A percentile compares a stretch with the other conserved stretches of the same genome.
phyloP scores from a whole-genome alignment of 1,284 basidiomycete genomes.

The Agaricales sp. region DNA sequence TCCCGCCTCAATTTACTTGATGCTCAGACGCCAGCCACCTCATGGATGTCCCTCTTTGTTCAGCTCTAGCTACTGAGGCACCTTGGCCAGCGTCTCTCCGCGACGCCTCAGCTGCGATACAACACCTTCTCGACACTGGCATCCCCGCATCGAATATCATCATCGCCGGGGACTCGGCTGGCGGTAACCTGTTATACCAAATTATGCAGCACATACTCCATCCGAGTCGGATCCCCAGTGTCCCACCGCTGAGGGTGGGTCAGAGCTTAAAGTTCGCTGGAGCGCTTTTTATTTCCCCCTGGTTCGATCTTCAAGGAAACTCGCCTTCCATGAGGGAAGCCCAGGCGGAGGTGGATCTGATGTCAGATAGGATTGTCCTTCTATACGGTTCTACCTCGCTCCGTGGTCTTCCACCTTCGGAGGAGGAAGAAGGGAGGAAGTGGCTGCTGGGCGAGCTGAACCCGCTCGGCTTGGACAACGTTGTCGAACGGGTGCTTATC shows the following conservation, averaged over 20 bases:
- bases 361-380: neutral
- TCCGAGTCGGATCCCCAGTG: neutral
- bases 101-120: neutral
- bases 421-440: neutral
- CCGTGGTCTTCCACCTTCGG: neutral
- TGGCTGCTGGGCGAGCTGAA: neutral
- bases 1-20: neutral
- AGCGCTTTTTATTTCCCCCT: constrained; percentile 1
- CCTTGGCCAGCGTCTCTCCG: neutral
- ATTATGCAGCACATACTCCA: neutral
- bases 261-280: neutral
- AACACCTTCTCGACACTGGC: neutral
- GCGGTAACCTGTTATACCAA: neutral
- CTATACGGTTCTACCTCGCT: neutral
- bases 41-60: neutral
- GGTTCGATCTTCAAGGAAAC: neutral
- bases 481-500: neutral
- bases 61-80: neutral
- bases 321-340: neutral
- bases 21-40: too few species aligned
- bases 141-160: neutral
- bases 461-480: neutral
- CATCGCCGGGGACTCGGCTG: constrained; percentile 2
- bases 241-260: neutral
- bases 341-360: neutral